Evolutionary conservation across 768 basidiomycete genomes (phyloP), one percentile per base, ranked within the genome.

Genomic region (Pleurotus pulmonarius): DNA sequence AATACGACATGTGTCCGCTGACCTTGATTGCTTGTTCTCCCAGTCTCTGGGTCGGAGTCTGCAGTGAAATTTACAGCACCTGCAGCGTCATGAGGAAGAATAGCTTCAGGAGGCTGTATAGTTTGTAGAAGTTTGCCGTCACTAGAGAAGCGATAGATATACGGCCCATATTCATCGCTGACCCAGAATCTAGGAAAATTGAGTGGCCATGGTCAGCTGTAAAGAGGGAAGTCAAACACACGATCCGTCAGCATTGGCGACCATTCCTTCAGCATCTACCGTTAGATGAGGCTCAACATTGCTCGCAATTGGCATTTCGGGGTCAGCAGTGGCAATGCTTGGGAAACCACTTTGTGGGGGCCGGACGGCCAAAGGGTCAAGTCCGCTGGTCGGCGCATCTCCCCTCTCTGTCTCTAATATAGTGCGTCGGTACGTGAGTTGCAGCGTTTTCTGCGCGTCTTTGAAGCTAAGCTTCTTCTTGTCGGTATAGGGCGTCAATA

Each of bases 111-210:
- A 0, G 85, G 84, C 62, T 81, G 74, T 43, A 88, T 85, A 1
- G 81, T 79, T 59, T 80, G 74, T 18, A 86, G 65, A 5, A 87
- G 69, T 1, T 74, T 61, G 1, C 85, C 84, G 22, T 67, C 64
- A 0, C 73, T 62, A 0, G 75, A 67, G 66, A 81, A 81, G 13
- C 72, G 75, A 66, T 87, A 85, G 59, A 87, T 82, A 61, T 83
- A 83, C 3, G 83, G 83, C 1, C 85, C 86, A 60, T 87, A 88
- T 69, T 88, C 86, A 63, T 88, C 87, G 61, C 82, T 82, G 26
- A 81, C 72, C 84, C 83, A 87, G 67, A 76, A 83, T 0, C 83
- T 84, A 57, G 7, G 2, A 13, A 49, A 18, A 18, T 56, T 3
- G 7, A 15, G 7, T 15, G 20, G 6, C 25, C 0, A 15, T 39